A percentile compares a stretch with the other conserved stretches of the same genome.
Conservation (phyloP, 2,329 filamentous ascomycete species). For the Alternaria consortialis region DNA sequence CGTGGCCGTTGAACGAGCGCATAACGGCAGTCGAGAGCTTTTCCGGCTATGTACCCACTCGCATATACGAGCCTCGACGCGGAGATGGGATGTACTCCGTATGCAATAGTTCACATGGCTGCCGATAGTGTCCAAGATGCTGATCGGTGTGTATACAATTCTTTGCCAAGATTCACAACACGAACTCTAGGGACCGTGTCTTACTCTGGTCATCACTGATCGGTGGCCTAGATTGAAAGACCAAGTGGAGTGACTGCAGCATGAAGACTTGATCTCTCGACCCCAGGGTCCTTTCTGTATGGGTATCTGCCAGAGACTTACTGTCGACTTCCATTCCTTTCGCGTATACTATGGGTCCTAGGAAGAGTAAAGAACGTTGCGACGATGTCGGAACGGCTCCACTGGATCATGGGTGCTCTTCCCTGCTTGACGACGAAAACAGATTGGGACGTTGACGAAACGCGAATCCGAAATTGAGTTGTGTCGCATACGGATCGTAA, state of each 20-base stretch:
- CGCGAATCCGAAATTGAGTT: not conserved
- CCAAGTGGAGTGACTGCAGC: not conserved
- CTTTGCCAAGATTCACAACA: not conserved
- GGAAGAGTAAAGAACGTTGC: not conserved
- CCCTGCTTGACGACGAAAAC: not conserved
- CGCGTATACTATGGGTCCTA: not conserved
- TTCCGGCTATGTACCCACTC: slow-evolving; percentile 8
- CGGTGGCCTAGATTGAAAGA: not conserved
- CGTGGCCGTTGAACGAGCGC: not conserved
- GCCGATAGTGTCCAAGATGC: not conserved
- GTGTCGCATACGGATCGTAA: not conserved
- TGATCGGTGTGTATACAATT: not conserved
- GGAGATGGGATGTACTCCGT: slow-evolving; percentile 7
- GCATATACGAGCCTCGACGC: slow-evolving; percentile 10
- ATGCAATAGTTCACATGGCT: not conserved
- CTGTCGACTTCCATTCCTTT: not conserved
- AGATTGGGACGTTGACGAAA: not conserved
- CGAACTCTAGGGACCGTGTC: not conserved
- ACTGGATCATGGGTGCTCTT: not conserved
- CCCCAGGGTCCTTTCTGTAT: not conserved
- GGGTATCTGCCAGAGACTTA: not conserved
- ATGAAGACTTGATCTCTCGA: not conserved
- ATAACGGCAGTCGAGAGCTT: slow-evolving; percentile 9
- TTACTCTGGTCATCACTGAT: not conserved
- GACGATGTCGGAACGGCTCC: not conserved